phyloP scores from a whole-genome alignment of 2,329 filamentous ascomycete genomes.

The Colletotrichum ledebouriae region DNA sequence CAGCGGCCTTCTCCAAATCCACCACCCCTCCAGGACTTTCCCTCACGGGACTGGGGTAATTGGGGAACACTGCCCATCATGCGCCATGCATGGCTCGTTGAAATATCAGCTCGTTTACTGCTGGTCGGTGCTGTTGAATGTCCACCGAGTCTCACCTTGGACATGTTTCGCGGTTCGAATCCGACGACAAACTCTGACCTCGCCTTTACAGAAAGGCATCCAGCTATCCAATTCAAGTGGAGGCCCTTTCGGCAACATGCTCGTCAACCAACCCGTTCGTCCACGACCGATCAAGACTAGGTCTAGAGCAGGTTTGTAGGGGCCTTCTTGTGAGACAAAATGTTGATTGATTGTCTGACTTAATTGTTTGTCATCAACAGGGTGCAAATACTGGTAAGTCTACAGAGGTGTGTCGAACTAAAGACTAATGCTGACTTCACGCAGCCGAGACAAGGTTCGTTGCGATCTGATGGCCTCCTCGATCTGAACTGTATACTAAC shows the following conservation, averaged over 20 bases:
- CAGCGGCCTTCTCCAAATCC: conserved; percentile 31
- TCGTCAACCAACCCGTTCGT: conserved; percentile 40
- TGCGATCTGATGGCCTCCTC: background rate
- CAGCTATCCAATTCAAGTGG: background rate
- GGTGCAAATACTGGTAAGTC: conserved; percentile 42
- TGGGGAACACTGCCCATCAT: conserved; percentile 28
- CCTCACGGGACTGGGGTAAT: conserved; percentile 40
- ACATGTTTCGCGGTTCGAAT: background rate
- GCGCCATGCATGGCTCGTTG: conserved; percentile 7
- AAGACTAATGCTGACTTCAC: conserved; percentile 10
- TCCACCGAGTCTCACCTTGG: background rate
- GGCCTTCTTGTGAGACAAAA: conserved; percentile 6
- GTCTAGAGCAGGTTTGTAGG: conserved; percentile 42
- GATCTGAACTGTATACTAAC: background rate
- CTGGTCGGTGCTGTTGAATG: conserved; percentile 2
- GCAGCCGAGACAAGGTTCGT: conserved; percentile 42
- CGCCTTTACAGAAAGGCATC: background rate
- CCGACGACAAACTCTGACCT: conserved; percentile 9
- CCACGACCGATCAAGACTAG: conserved; percentile 42
- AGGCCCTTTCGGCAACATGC: conserved; percentile 26
- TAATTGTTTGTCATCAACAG: background rate
- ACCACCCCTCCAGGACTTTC: conserved; percentile 26
- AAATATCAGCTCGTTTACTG: conserved; percentile 29
- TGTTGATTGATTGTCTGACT: conserved; percentile 25
- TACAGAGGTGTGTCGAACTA: too few species aligned